These are phyloP conservation scores for Pyrus betulifolia DNA, from an alignment of 306 rosid species.

Conservation along the genomic window DNA sequence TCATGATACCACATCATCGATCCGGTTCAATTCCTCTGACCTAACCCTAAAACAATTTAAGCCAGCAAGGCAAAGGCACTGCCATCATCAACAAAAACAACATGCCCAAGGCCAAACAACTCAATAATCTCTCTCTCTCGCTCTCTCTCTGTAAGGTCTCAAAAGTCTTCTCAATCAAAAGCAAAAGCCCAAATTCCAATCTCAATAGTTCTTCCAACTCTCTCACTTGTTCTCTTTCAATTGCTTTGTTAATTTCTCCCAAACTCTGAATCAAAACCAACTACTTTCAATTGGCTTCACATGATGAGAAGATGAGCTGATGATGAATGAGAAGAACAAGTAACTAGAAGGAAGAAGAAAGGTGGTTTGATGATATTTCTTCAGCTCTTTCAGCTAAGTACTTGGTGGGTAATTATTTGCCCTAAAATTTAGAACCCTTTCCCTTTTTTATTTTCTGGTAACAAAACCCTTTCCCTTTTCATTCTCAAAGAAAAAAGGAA, in stretches of 20 bases:
- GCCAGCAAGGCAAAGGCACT: background rate
- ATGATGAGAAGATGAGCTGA: background rate
- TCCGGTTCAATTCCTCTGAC: constrained; percentile 47
- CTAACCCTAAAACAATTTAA: constrained; percentile 55
- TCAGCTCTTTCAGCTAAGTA: constrained; percentile 30
- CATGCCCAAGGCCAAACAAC: background rate
- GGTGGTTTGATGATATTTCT: background rate
- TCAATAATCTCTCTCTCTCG: background rate
- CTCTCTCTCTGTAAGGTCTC: background rate
- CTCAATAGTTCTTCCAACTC: background rate
- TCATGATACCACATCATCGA: constrained; percentile 18
- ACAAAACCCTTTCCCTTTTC: background rate
- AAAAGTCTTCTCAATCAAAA: background rate
- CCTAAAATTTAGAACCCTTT: background rate
- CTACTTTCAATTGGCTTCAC: background rate
- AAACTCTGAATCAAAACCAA: constrained; percentile 38
- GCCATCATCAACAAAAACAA: constrained; percentile 21
- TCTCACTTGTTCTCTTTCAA: constrained; percentile 12
- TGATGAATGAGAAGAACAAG: background rate
- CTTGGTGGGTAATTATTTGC: constrained; percentile 15
- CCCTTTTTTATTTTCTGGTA: background rate
- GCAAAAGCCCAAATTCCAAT: background rate
- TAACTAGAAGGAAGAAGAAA: background rate
- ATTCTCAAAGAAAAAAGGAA: background rate
- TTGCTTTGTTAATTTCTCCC: constrained; percentile 26